Base-by-base conservation (phyloP, 1,284 basidiomycete species). In the Ceratobasidium sp. region DNA sequence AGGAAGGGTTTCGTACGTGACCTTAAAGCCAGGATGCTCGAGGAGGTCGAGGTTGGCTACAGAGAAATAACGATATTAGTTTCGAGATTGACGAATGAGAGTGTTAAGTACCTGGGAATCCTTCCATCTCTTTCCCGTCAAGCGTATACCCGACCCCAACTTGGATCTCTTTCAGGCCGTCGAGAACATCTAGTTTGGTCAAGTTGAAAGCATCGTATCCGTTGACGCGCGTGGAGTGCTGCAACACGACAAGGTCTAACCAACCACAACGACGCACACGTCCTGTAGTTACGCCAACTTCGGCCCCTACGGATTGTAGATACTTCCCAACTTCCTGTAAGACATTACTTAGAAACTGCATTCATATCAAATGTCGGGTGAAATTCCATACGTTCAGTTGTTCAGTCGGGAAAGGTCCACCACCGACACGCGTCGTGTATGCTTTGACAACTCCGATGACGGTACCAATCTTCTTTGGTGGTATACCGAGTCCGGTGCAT, bases 401-500 rank as follows among this genome's bases (percentile, higher is more conserved):
- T 84, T 99, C 97, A 3, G 95, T 95, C 4, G 98, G 96, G 89
- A 99, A 99, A 11, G 97, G 97, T 0, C 97, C 97, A 67, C 96
- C 95, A 24, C 97, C 97, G 33, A 99, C 97, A 54, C 97, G 91
- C 2, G 97, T 99, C 24, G 98, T 99, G 83, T 99, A 99, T 1
- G 97, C 97, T 84, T 99, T 99, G 83, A 97, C 87, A 75, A 99
- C 97, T 76, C 97, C 98, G 78, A 98, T 92, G 27, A 92, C 88
- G 62, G 90, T 89, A 51, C 94, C 95, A 78, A 99, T 92, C 77
- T 89, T 84, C 83, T 91, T 92, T 3, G 97, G 96, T 6, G 97
- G 96, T 75, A 99, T 93, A 73, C 96, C 97, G 53, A 99, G 90
- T 67, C 97, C 97, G 31, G 97, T 99, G 84, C 95, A 95, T 33